Percentiles rank a stretch among this genome's conserved stretches.
phyloP scores from a whole-genome alignment of 1,284 basidiomycete genomes.

The Malassezia obtusa region DNA sequence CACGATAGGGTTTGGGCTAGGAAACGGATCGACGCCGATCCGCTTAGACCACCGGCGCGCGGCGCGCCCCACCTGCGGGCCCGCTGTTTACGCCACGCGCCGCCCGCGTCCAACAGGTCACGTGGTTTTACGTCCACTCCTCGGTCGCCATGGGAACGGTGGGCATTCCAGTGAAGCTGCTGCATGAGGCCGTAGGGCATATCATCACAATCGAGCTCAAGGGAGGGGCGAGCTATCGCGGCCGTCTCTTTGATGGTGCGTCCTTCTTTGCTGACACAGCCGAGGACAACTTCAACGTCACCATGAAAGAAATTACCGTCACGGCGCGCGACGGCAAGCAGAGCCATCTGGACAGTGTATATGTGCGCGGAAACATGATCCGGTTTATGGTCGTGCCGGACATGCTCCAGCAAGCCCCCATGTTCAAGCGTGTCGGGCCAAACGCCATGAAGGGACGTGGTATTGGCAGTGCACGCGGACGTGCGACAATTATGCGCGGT shows the following conservation, averaged over 20 bases:
- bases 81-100: slow-evolving; percentile 6
- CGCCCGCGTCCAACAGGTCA: background rate
- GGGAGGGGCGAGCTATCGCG: slow-evolving; percentile 90
- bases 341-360: slow-evolving; percentile 97
- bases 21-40: background rate
- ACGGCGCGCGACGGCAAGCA: slow-evolving; percentile 96
- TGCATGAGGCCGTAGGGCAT: slow-evolving; percentile 66
- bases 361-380: slow-evolving; percentile 90
- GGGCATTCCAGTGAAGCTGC: slow-evolving; percentile 49
- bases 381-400: slow-evolving; percentile 96
- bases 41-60: background rate
- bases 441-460: slow-evolving; percentile 97
- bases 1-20: background rate
- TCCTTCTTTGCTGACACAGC: slow-evolving; percentile 53
- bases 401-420: slow-evolving; percentile 97
- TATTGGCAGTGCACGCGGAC: slow-evolving; percentile 93
- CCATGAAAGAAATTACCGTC: slow-evolving; percentile 90
- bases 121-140: background rate
- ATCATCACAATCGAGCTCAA: slow-evolving; percentile 96
- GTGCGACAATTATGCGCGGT: slow-evolving; percentile 87
- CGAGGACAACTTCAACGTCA: slow-evolving; percentile 96
- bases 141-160: slow-evolving; percentile 36
- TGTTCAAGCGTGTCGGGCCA: slow-evolving; percentile 97
- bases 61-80: background rate
- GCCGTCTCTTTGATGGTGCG: slow-evolving; percentile 74